Base-by-base conservation (phyloP, 352 stramenopile genomes). In the Phytophthora quininea region DNA sequence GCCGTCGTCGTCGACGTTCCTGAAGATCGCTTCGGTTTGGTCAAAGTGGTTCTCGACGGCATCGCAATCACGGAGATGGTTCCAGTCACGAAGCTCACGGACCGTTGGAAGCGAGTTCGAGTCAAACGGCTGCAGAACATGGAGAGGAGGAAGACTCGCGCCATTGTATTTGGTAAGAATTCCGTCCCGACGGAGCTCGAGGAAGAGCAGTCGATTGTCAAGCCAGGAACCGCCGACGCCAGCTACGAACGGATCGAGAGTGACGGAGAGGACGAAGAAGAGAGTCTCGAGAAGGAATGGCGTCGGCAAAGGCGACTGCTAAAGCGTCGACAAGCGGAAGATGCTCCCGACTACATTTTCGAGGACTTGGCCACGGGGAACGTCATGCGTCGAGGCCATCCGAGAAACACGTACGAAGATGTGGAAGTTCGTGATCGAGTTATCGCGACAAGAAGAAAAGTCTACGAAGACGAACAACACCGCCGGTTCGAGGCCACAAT, bases 31-130 rank as follows among this genome's bases (percentile, higher is more conserved):
- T 93, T 92, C 56, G 86, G 82, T 0, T 62, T 84, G 6, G 59
- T 92, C 48, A 66, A 73, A 12, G 75, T 95, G 15, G 75, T 86
- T 15, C 54, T 92, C 24, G 84, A 95, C 33, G 86, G 86, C 1
- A 81, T 77, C 0, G 73, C 67, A 2, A 60, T 88, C 24, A 40
- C 63, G 3, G 83, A 91, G 45, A 43, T 69, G 4, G 82, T 95
- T 14, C 67, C 84, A 0, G 54, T 93, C 7, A 50, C 69, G 4
- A 92, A 91, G 57, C 67, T 95, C 8, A 83, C 46, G 8, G 73
- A 90, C 32, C 75, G 86, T 7, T 93, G 79, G 82, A 82, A 84
- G 30, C 74, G 69, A 15, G 70, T 90, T n/a, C 80, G 84, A 43
- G 74, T 92, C 31, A 68, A 71, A 24, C 77, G 77, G 3, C 35